These are phyloP conservation scores for Triticum turgidum DNA, from an alignment of 176 grass and related monocot genomes.

Conservation along the genomic window DNA sequence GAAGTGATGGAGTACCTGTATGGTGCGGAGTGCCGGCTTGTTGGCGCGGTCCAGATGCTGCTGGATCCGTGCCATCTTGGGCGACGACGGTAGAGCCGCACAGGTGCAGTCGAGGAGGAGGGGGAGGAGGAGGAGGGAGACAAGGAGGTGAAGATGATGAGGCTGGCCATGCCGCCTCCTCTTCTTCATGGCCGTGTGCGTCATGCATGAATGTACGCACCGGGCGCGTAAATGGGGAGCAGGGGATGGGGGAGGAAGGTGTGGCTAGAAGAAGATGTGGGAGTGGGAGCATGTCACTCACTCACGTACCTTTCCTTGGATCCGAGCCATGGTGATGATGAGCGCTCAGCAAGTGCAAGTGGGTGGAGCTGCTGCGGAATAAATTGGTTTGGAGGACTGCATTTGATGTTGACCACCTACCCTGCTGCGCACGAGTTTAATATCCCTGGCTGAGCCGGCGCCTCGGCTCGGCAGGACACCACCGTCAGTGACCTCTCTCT, in stretches of 20 bases:
- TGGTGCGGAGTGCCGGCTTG: slow-evolving; percentile 55
- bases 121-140: slow-evolving; percentile 9
- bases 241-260: slow-evolving; percentile 5
- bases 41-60: slow-evolving; percentile 66
- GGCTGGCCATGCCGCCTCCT: not conserved
- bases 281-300: not conserved
- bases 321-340: slow-evolving; percentile 8
- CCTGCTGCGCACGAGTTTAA: slow-evolving; percentile 9
- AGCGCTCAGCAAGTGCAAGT: not conserved
- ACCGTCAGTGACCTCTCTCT: too few relatives aligned
- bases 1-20: slow-evolving; percentile 28
- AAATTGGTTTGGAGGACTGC: not conserved
- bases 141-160: not conserved
- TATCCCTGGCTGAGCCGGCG: not conserved
- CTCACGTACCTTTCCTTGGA: not conserved
- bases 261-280: too few relatives aligned
- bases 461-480: too few relatives aligned
- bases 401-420: slow-evolving; percentile 21
- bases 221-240: slow-evolving; percentile 16
- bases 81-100: not conserved
- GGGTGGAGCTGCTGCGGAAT: not conserved
- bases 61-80: slow-evolving; percentile 45
- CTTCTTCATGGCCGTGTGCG: slow-evolving; percentile 26
- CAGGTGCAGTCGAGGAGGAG: not conserved
- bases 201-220: slow-evolving; percentile 3